Conservation (phyloP, 768 basidiomycete genomes). For the Tylopilus balloui region DNA sequence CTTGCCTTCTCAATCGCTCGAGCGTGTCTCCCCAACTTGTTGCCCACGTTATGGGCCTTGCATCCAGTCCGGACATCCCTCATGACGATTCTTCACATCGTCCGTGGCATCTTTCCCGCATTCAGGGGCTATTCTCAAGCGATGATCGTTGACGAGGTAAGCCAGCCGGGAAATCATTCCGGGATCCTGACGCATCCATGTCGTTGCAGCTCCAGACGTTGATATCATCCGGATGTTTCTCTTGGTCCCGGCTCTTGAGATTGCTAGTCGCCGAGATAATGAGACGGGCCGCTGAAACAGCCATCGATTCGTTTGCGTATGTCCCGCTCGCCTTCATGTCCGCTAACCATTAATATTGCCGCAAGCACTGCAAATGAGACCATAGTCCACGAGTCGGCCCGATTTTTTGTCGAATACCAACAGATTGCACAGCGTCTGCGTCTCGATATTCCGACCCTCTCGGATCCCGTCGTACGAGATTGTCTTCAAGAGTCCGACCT, state of each 20-base stretch:
- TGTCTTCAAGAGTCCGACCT: constrained; percentile 83
- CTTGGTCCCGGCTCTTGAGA: constrained; percentile 58
- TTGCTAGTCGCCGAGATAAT: constrained; percentile 59
- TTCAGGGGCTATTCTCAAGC: constrained; percentile 86
- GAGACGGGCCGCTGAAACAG: constrained; percentile 58
- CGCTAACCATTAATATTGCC: constrained; percentile 3
- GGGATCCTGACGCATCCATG: background rate
- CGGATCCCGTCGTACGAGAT: constrained; percentile 69
- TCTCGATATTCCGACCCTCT: constrained; percentile 73
- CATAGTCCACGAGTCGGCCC: constrained; percentile 67
- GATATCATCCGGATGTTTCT: constrained; percentile 67
- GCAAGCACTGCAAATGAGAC: constrained; percentile 64
- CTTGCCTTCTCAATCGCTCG: constrained; percentile 55
- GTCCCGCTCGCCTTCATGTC: constrained; percentile 30
- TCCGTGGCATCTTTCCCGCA: constrained; percentile 74
- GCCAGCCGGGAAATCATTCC: constrained; percentile 24
- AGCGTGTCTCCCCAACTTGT: constrained; percentile 52
- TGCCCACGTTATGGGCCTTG: constrained; percentile 45
- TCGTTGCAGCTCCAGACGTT: constrained; percentile 57
- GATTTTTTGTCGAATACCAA: constrained; percentile 71
- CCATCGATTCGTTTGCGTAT: constrained; percentile 71
- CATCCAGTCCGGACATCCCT: constrained; percentile 69
- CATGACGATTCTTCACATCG: constrained; percentile 65
- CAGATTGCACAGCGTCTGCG: constrained; percentile 74
- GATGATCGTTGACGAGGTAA: constrained; percentile 77